These are phyloP conservation scores for Penicillium polonicum DNA, from an alignment of 2,329 filamentous ascomycete genomes.

Conservation along the genomic window DNA sequence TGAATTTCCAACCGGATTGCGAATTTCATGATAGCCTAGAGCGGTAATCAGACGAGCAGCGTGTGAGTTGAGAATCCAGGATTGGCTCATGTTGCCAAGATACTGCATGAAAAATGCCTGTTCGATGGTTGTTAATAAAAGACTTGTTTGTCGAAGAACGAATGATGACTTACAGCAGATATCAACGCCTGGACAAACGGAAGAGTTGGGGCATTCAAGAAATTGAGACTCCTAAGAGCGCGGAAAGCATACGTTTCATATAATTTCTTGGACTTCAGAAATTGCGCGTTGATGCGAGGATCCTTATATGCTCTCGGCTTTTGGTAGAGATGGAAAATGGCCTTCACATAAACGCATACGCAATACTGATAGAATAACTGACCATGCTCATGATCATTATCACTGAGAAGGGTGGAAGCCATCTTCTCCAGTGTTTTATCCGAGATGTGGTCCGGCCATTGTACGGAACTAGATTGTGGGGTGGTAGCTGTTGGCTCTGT, in stretches of 20 bases:
- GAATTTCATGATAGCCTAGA: constrained; percentile 23
- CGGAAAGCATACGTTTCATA: constrained; percentile 21
- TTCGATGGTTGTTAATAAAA: not conserved
- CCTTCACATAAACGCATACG: constrained; percentile 28
- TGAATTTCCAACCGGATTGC: not conserved
- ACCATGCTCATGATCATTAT: constrained; percentile 5
- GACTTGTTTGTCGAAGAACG: not conserved
- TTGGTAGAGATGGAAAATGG: constrained; percentile 18
- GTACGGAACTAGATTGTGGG: constrained; percentile 1
- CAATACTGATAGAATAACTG: constrained; percentile 27
- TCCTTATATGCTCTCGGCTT: constrained; percentile 17
- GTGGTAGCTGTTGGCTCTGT: constrained; percentile 10
- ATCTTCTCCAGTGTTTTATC: constrained; percentile 23
- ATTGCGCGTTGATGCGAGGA: constrained; percentile 14
- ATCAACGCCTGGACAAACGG: constrained; percentile 25
- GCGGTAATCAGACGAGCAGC: constrained; percentile 28
- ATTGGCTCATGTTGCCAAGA: constrained; percentile 24
- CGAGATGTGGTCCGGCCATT: constrained; percentile 32
- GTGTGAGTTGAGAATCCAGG: constrained; percentile 27
- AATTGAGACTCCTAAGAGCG: constrained; percentile 19
- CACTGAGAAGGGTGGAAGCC: constrained; percentile 16
- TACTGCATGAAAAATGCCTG: constrained; percentile 29
- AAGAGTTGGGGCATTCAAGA: constrained; percentile 20
- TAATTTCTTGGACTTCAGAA: constrained; percentile 19
- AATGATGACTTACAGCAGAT: constrained; percentile 22